phyloP scores from a whole-genome alignment of 2,329 filamentous ascomycete genomes.

The Aplosporella prunicola region DNA sequence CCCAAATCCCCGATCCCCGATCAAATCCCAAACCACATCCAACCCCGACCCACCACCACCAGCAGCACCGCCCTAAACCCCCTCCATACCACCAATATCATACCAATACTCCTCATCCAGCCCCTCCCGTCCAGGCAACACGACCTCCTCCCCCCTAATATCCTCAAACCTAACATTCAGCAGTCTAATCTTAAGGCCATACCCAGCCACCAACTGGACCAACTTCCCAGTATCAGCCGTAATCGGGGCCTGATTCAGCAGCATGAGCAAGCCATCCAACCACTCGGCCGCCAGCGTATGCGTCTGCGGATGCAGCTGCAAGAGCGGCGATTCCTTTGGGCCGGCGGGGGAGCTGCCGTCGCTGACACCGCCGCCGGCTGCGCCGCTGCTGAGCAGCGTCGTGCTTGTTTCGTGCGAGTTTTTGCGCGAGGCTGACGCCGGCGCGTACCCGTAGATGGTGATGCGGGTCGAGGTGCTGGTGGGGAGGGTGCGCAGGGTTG shows the following conservation, averaged over 20 bases:
- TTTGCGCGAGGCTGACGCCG: conserved; percentile 20
- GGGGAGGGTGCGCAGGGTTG: conserved; percentile 35
- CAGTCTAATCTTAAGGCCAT: conserved; percentile 84
- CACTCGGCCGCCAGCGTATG: conserved; percentile 87
- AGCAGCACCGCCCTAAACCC: no score
- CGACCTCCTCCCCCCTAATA: conserved; percentile 55
- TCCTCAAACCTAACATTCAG: conserved; percentile 88
- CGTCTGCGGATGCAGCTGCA: conserved; percentile 73
- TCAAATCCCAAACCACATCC: not conserved
- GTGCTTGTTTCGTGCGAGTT: not conserved
- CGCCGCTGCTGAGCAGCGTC: not conserved
- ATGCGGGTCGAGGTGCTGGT: conserved; percentile 62
- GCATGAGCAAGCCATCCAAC: conserved; percentile 90
- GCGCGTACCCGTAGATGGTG: conserved; percentile 69
- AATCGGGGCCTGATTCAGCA: conserved; percentile 89
- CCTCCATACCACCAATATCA: conserved; percentile 42
- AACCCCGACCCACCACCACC: not conserved
- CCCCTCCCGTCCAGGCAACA: conserved; percentile 72
- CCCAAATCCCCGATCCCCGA: no score
- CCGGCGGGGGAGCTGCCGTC: not conserved
- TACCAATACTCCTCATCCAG: conserved; percentile 93
- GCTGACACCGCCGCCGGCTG: not conserved
- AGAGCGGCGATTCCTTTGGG: conserved; percentile 58
- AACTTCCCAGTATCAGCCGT: conserved; percentile 93
- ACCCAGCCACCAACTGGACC: conserved; percentile 75